Evolutionary conservation across 768 basidiomycete genomes (phyloP), one percentile per base, ranked within the genome.

Genomic region (Mycena kentingensis): DNA sequence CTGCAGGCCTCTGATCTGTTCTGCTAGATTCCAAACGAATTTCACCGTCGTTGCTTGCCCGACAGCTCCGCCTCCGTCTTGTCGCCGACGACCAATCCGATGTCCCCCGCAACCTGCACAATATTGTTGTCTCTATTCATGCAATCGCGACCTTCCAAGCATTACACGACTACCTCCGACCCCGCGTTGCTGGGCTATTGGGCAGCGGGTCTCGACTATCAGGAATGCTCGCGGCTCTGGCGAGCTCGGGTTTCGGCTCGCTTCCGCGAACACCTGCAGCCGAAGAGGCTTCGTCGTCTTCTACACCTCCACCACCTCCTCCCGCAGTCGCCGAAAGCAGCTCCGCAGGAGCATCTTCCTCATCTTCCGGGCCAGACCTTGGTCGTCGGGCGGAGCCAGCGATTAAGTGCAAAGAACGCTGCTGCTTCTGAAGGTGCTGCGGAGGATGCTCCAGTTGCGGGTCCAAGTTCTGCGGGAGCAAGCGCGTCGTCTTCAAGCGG

Each of bases 121-220:
- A 92, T 60, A 90, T 98, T 64, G 91, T 93, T 32, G 91, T 98
- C 19, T 98, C 95, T 6, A 98, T 98, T 55, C 96, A 98, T 65
- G 96, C 95, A 5, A 97, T 98, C 56, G 96, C 97, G 1, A 98
- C 94, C 1, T 93, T 98, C 80, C 93, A 97, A 67, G 94, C 96
- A 1, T 79, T 98, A 26, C 92, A 97, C 63, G 95, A 97, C 67
- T 99, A 98, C 67, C 81, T 98, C 12, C 87, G 93, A 1, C 96
- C 96, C 21, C 82, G 93, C 3, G 87, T 97, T 27, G 77, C 92
- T 5, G 90, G 91, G 0, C 66, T 89, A 21, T 67, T 87, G 45
- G 77, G 79, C 10, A 74, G 79, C 51, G 77, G 78, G 25, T 84
- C 83, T 16, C 81, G 93, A 13, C 71, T 96, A 24, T 88, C 90